Evolutionary conservation across 352 stramenopile species (phyloP).

Genomic region (Globisporangium apiculatum): DNA sequence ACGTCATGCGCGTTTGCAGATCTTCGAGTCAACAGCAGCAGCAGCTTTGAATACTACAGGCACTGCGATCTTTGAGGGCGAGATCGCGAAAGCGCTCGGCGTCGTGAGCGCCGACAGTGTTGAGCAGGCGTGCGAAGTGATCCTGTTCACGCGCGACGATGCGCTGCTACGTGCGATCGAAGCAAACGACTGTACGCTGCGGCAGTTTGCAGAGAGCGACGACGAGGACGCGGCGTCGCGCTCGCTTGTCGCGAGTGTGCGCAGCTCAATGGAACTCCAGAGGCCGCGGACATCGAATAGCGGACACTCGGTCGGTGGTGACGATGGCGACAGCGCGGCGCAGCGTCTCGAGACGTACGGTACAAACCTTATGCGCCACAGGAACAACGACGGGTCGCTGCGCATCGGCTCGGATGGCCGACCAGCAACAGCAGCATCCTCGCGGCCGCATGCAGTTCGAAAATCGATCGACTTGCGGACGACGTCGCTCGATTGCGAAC

Average conservation of each 20-base stretch:
- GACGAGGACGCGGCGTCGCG: slow-evolving; percentile 43
- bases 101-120: slow-evolving; percentile 37
- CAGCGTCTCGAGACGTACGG: slow-evolving; percentile 7
- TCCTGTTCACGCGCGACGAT: slow-evolving; percentile 80
- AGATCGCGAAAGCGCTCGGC: slow-evolving; percentile 72
- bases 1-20: slow-evolving; percentile 40
- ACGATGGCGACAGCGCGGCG: not conserved
- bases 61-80: slow-evolving; percentile 75
- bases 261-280: slow-evolving; percentile 34
- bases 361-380: slow-evolving; percentile 6
- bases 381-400: slow-evolving; percentile 4
- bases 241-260: slow-evolving; percentile 24
- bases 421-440: slow-evolving; percentile 40
- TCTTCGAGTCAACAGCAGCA: slow-evolving; percentile 18
- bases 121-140: slow-evolving; percentile 70
- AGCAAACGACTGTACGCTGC: slow-evolving; percentile 36
- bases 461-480: slow-evolving; percentile 46
- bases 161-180: slow-evolving; percentile 65
- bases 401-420: slow-evolving; percentile 18
- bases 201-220: slow-evolving; percentile 20
- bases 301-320: not conserved
- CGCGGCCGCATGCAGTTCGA: slow-evolving; percentile 9
- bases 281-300: slow-evolving; percentile 54
- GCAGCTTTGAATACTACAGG: not conserved
- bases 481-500: slow-evolving; percentile 17